Conservation (phyloP, 805 yeast species). For the Metahyphopichia silvanorum region DNA sequence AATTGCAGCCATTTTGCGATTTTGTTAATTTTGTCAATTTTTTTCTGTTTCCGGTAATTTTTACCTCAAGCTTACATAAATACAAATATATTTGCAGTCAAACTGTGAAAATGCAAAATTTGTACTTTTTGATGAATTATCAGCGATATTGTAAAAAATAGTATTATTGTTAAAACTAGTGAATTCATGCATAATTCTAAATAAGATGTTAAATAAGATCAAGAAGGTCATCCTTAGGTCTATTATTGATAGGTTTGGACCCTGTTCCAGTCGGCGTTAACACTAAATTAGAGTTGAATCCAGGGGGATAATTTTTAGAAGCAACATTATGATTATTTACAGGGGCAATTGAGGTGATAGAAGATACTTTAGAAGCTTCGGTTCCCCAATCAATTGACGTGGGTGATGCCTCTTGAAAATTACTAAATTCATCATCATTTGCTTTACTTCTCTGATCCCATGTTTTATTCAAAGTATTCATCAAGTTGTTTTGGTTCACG, state of each 20-base stretch:
- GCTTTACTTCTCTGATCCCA: conserved; percentile 6
- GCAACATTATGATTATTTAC: background rate
- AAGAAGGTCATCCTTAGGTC: conserved; percentile 5
- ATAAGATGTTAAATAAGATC: conserved; percentile 6
- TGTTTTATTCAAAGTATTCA: conserved; percentile 23
- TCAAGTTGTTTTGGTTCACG: conserved; percentile 11
- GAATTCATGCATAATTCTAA: too few species aligned
- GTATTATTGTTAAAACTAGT: too few species aligned
- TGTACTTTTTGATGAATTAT: too few species aligned
- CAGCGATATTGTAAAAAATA: too few species aligned
- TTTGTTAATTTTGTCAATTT: too few species aligned
- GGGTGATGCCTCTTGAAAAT: conserved; percentile 23
- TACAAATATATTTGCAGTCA: background rate
- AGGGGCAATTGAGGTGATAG: too few species aligned
- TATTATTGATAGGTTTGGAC: conserved; percentile 2
- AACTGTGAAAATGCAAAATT: too few species aligned
- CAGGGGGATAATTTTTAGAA: conserved; percentile 27
- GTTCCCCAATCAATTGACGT: too few species aligned
- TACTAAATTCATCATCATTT: conserved; percentile 21
- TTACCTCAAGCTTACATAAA: background rate
- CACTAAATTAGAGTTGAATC: conserved; percentile 23
- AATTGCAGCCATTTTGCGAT: too few species aligned
- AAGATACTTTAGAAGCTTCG: too few species aligned
- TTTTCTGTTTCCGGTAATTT: too few species aligned
- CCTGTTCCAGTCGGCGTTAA: conserved; percentile 21